Percentiles rank a stretch among this genome's conserved stretches.
Evolutionary conservation across 1,284 basidiomycete species (phyloP).

Genomic region (Apiotrichum siamense): DNA sequence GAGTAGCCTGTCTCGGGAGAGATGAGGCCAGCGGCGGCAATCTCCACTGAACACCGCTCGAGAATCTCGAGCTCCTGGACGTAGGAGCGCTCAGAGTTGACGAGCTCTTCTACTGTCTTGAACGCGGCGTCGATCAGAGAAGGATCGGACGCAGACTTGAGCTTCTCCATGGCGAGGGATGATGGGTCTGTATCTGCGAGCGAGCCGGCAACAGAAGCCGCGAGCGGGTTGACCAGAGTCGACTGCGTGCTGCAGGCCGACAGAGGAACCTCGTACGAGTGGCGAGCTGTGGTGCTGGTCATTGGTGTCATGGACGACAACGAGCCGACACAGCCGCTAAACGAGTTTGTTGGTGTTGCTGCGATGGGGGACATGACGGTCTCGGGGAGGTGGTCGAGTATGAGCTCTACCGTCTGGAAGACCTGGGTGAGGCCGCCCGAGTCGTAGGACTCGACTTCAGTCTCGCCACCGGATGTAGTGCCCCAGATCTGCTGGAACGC

Average conservation of each 20-base stretch:
- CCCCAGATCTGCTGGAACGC: conserved; percentile 70
- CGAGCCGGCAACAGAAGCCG: conserved; percentile 1
- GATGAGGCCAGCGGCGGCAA: conserved; percentile 75
- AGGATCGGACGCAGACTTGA: conserved; percentile 1
- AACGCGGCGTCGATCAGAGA: conserved; percentile 28
- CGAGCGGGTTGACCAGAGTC: conserved; percentile 7
- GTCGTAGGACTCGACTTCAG: conserved; percentile 36
- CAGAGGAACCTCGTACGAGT: conserved; percentile 37
- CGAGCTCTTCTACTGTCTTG: conserved; percentile 45
- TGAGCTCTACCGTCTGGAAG: conserved; percentile 78
- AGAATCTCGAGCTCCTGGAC: conserved; percentile 96
- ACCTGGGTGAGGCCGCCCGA: conserved; percentile 81
- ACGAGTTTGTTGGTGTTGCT: conserved; percentile 19
- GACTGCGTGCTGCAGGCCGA: conserved; percentile 13
- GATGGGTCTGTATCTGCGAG: conserved; percentile 1
- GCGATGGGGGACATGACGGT: conserved; percentile 55
- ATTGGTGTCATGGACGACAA: conserved; percentile 14
- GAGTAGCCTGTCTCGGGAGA: conserved; percentile 91
- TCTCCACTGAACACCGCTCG: conserved; percentile 75
- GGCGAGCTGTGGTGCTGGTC: conserved; percentile 29
- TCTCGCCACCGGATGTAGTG: conserved; percentile 66
- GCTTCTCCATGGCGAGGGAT: conserved; percentile 4
- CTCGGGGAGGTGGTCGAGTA: conserved; percentile 73
- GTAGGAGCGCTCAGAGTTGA: conserved; percentile 77
- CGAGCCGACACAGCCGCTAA: conserved; percentile 3